Evolutionary conservation across 2,329 filamentous ascomycete genomes (phyloP), one percentile per base, ranked within the genome.

Genomic region (Juglanconis sp.): DNA sequence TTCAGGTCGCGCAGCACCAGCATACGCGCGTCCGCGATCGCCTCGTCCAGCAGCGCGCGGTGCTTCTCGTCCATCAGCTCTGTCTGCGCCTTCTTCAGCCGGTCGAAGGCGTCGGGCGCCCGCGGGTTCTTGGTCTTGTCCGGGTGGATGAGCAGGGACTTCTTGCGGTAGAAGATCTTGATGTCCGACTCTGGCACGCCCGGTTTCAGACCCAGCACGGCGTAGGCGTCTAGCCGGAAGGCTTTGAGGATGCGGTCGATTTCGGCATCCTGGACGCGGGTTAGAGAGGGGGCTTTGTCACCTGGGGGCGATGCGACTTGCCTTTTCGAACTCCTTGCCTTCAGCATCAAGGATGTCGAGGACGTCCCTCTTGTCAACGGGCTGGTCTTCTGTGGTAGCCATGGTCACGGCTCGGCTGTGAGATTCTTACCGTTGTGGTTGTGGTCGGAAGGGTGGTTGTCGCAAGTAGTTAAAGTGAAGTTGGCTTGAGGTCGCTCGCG

Each of bases 131-230:
- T 87, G 59, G 95, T 97, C 76, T 99, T 99, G 80, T 99, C 95
- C 6, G 95, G 95, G 79, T 99, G 95, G 79, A 99, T 98, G 53
- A 99, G 87, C 60, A 99, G 88, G n/a, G 95, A 99, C 76, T 97
- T 98, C 70, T 92, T 93, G 80, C 95, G 93, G 79, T 98, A 99
- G 67, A 86, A 85, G 68, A 88, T 81, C 77, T 97, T 98, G 81
- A 99, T 98, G 77, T 98, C 95, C 62, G 91, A 93, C 68, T 98
- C 94, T 59, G 95, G 87, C 24, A 98, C 92, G 71, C 95, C 95
- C 3, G 95, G 95, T 73, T 96, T 92, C 50, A 99, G 89, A 74
- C 96, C 95, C 50, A 99, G 88, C 53, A 99, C 92, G 54, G 94
- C 91, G 74, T 99, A 99, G 68, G 84, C 83, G 72, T 87, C 81